These are phyloP conservation scores for Gypsophila paniculata DNA, from an alignment of 179 eudicot species.

Conservation along the genomic window DNA sequence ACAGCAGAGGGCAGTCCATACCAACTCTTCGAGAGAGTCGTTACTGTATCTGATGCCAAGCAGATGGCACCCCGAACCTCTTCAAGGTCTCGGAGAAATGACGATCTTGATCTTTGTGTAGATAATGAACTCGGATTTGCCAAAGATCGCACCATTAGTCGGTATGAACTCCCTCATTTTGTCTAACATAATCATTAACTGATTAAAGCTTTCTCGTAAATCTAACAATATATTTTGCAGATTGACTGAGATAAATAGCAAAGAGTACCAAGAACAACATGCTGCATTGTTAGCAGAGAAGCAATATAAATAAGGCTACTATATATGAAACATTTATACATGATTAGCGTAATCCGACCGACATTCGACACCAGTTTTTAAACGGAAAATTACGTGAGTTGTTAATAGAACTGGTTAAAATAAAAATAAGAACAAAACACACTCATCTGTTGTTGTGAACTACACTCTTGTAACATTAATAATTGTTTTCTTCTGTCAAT, in stretches of 20 bases:
- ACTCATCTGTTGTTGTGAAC: not conserved
- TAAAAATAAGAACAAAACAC: not conserved
- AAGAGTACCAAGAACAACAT: conserved; percentile 81
- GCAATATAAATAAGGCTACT: not conserved
- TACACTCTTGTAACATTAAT: not conserved
- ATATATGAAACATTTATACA: not conserved
- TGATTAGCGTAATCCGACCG: not conserved
- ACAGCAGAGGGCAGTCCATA: conserved; percentile 78
- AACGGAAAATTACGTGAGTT: not conserved
- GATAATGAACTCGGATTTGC: conserved; percentile 93
- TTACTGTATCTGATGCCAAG: conserved; percentile 75
- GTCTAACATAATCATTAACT: too few species aligned
- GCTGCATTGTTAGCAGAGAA: conserved; percentile 45
- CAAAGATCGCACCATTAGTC: conserved; percentile 90
- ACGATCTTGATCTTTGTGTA: conserved; percentile 72
- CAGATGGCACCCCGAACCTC: conserved; percentile 71
- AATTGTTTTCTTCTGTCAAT: not conserved
- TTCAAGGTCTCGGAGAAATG: conserved; percentile 71
- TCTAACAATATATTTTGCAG: conserved; percentile 31
- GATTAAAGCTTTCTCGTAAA: not conserved
- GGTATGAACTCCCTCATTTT: conserved; percentile 37
- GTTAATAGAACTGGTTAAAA: conserved; percentile 10
- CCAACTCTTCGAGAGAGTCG: conserved; percentile 67
- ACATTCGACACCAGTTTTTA: not conserved
- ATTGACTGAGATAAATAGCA: conserved; percentile 93